phyloP scores from a whole-genome alignment of 768 basidiomycete species.

The Amanita brunnescens region DNA sequence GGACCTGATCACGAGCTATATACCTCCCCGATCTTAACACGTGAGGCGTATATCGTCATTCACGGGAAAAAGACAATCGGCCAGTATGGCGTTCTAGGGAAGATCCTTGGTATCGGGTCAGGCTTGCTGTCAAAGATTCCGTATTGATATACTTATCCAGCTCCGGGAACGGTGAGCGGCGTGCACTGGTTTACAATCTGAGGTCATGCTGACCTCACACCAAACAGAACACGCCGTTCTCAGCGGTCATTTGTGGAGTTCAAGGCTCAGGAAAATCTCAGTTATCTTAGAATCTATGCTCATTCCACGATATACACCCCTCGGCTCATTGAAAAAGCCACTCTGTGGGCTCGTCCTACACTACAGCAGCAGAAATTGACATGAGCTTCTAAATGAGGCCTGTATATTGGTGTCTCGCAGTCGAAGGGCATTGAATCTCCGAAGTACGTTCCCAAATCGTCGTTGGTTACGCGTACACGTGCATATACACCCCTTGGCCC shows the following conservation, averaged over 20 bases:
- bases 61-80: constrained; percentile 23
- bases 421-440: constrained; percentile 23
- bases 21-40: no score
- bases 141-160: constrained; percentile 15
- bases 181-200: no score
- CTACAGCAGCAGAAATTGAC: constrained; percentile 56
- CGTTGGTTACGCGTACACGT: constrained; percentile 46
- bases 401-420: constrained; percentile 41
- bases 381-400: constrained; percentile 53
- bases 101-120: constrained; percentile 36
- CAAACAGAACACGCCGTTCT: constrained; percentile 61
- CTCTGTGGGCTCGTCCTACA: constrained; percentile 61
- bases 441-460: constrained; percentile 49
- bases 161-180: constrained; percentile 50
- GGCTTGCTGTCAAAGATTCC: neutral
- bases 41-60: constrained; percentile 35
- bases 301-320: constrained; percentile 37
- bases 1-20: no score
- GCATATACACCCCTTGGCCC: constrained; percentile 46
- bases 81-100: constrained; percentile 61
- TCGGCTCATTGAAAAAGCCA: constrained; percentile 45
- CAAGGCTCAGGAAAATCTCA: constrained; percentile 74
- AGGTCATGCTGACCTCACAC: neutral
- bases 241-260: constrained; percentile 67
- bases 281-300: constrained; percentile 65